Percentiles rank a stretch among this genome's conserved stretches.
Conservation (phyloP, 257 asterid genomes). For the Striga asiatica region DNA sequence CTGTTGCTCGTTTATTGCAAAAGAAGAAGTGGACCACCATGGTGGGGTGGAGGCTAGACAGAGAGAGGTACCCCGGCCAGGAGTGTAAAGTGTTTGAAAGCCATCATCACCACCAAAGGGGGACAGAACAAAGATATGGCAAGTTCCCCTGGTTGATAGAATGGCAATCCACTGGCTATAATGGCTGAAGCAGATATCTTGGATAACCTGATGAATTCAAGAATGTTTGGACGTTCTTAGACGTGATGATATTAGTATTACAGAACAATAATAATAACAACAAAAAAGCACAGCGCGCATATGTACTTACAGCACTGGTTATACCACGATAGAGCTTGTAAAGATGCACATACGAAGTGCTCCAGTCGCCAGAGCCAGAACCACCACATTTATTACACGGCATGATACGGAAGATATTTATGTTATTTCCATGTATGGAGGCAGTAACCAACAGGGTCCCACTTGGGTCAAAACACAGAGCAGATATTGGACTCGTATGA, state of each 20-base stretch:
- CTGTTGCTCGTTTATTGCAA: conserved; percentile 36
- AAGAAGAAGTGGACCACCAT: conserved; percentile 61
- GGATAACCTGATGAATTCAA: conserved; percentile 40
- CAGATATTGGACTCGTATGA: conserved; percentile 65
- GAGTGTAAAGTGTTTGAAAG: conserved; percentile 28
- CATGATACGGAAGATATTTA: conserved; percentile 52
- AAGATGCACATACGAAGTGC: conserved; percentile 54
- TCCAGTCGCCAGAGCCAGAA: conserved; percentile 36
- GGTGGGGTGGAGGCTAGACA: conserved; percentile 31
- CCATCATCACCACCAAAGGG: conserved; percentile 57
- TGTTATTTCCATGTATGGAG: conserved; percentile 62
- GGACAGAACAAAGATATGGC: conserved; percentile 49
- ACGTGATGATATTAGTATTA: neutral
- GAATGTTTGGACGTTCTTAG: neutral
- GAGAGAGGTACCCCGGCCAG: conserved; percentile 27
- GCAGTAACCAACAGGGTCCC: conserved; percentile 73
- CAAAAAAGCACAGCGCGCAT: neutral
- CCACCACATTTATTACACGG: conserved; percentile 33
- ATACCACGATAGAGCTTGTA: conserved; percentile 67
- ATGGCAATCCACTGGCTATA: conserved; percentile 61
- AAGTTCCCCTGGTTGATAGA: conserved; percentile 57
- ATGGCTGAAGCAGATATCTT: conserved; percentile 58
- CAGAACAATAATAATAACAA: conserved; percentile 7
- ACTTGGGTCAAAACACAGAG: conserved; percentile 65
- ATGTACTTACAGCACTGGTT: conserved; percentile 63